phyloP scores from a whole-genome alignment of 306 rosid genomes.

The Fagus crenata region DNA sequence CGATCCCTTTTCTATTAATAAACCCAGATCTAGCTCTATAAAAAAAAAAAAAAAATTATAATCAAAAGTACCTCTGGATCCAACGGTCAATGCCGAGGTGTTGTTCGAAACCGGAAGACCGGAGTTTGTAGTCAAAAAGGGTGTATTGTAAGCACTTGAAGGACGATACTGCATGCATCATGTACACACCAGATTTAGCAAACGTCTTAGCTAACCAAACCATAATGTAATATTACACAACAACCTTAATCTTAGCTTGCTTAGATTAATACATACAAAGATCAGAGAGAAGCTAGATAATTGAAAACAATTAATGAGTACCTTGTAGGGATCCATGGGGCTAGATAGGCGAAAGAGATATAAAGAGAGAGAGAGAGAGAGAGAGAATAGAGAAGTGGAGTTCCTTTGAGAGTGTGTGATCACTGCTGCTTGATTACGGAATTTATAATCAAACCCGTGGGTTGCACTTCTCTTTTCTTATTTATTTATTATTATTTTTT shows the following conservation, averaged over 20 bases:
- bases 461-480: not conserved
- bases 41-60: not conserved
- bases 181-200: not conserved
- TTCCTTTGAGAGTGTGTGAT: not conserved
- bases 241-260: too few relatives aligned
- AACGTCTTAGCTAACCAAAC: not conserved
- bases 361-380: not conserved
- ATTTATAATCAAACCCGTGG: not conserved
- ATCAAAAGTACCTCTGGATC: constrained; percentile 57
- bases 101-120: constrained; percentile 93
- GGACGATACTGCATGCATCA: constrained; percentile 62
- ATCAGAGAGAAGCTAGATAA: not conserved
- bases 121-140: constrained; percentile 78
- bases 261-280: not conserved
- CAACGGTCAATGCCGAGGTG: constrained; percentile 62
- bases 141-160: constrained; percentile 73
- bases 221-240: not conserved
- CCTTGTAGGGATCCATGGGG: constrained; percentile 92
- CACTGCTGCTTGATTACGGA: not conserved
- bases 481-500: not conserved
- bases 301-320: not conserved
- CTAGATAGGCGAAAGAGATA: not conserved
- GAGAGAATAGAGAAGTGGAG: too few relatives aligned
- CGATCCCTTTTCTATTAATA: too few relatives aligned
- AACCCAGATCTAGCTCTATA: not conserved